Conservation (phyloP, 352 stramenopile genomes). For the Nothophytophthora sp. region DNA sequence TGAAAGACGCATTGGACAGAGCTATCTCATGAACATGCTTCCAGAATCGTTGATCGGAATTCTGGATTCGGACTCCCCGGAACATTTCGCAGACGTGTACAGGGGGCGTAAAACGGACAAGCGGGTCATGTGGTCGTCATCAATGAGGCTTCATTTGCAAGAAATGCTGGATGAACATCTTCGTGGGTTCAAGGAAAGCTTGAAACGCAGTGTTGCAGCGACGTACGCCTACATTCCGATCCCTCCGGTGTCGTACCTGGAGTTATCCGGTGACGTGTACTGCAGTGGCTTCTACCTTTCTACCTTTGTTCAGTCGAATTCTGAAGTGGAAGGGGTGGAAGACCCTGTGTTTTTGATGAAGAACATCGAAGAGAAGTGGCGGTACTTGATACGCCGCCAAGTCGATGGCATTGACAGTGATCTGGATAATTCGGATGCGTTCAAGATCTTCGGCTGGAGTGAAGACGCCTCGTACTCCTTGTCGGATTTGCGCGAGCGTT, state of each 20-base stretch:
- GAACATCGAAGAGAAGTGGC: slow-evolving; percentile 82
- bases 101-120: slow-evolving; percentile 57
- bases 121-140: slow-evolving; percentile 64
- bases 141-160: slow-evolving; percentile 75
- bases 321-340: slow-evolving; percentile 64
- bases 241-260: slow-evolving; percentile 63
- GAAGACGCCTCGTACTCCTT: slow-evolving; percentile 42
- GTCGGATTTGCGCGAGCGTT: slow-evolving; percentile 55
- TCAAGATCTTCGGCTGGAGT: slow-evolving; percentile 73
- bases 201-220: slow-evolving; percentile 52
- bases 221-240: slow-evolving; percentile 69
- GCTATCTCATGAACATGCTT: slow-evolving; percentile 69
- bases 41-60: slow-evolving; percentile 72
- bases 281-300: slow-evolving; percentile 78
- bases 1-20: slow-evolving; percentile 52
- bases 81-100: slow-evolving; percentile 71
- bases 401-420: slow-evolving; percentile 37
- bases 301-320: slow-evolving; percentile 55
- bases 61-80: slow-evolving; percentile 62
- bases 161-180: slow-evolving; percentile 77
- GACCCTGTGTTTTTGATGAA: slow-evolving; percentile 76
- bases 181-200: slow-evolving; percentile 58
- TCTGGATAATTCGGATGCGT: slow-evolving; percentile 52
- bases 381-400: slow-evolving; percentile 51
- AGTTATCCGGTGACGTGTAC: slow-evolving; percentile 77